A percentile compares a stretch with the other conserved stretches of the same genome.
phyloP scores from a whole-genome alignment of 352 stramenopile species.

The Globisporangium mamillatum region DNA sequence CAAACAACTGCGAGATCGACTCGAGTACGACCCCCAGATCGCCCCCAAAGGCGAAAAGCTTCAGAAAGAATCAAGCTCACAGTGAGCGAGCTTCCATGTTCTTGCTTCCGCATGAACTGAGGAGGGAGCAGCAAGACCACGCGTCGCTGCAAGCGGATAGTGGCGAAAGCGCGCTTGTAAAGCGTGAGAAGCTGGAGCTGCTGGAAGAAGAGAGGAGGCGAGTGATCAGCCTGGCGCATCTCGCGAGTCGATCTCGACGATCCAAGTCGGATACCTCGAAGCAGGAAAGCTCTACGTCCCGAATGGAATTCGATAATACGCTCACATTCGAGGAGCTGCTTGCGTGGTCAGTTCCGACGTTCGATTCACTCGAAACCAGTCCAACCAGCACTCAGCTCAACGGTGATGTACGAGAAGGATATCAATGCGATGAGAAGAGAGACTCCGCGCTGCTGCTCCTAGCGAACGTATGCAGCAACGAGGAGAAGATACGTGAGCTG shows the following conservation, averaged over 20 bases:
- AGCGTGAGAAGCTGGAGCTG: conserved; percentile 17
- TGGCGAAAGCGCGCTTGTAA: background rate
- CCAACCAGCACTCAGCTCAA: too few species aligned
- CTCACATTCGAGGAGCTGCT: conserved; percentile 11
- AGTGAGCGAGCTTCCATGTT: conserved; percentile 1
- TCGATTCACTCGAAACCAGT: background rate
- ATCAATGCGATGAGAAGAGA: background rate
- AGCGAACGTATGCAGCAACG: conserved; percentile 13
- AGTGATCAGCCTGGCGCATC: conserved; percentile 23
- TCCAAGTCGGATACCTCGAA: background rate
- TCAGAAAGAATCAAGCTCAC: background rate
- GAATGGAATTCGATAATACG: background rate
- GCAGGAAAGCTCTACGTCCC: background rate
- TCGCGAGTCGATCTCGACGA: background rate
- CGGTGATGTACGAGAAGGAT: background rate
- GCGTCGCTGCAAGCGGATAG: background rate
- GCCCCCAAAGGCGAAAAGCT: background rate
- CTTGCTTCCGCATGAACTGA: conserved; percentile 15
- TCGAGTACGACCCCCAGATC: background rate
- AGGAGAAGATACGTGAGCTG: conserved; percentile 7
- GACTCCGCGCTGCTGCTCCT: conserved; percentile 14
- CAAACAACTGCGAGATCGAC: background rate
- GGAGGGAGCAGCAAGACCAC: background rate
- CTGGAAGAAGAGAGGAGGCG: conserved; percentile 28
- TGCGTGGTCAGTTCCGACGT: background rate